Base-by-base conservation (phyloP, 495 filamentous ascomycete species). In the Penicillium herquei region DNA sequence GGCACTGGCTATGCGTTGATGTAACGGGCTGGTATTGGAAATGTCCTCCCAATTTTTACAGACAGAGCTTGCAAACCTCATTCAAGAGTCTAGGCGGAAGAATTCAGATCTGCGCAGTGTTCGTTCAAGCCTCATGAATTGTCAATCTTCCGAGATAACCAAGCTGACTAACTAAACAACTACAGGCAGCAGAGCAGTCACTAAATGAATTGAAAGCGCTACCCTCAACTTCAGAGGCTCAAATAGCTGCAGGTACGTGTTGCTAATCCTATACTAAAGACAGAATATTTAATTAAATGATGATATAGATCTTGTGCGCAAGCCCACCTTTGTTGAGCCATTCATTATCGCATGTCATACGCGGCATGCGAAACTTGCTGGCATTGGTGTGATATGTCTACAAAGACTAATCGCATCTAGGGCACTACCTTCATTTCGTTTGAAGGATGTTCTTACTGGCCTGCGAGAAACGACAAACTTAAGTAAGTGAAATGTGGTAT, bases 41-140 rank as follows among this genome's bases (percentile, higher is more conserved):
- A 98, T 98, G 94, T 96, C 91, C 65, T 85, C 92, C 53, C 91
- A 95, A 78, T 84, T 98, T 54, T 82, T 98, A 58, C 87, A 87
- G 60, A 84, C 87, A 46, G 94, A 98, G 80, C 86, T 98, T 61
- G 81, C 87, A 62, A 96, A 89, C 72, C 83, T 98, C 62, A 88
- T 97, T 50, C 92, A 96, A 67, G 94, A 98, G 70, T 92, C 91
- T 63, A 96, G 95, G 71, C 84, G 92, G 57, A 98, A 95, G 73
- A 86, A 96, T 70, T 80, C 84, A 50, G 94, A 98, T 58, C 72
- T 98, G 39, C 83, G 90, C 78, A 87, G 87, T 81, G 91, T 92
- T 66, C 55, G 81, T 66, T 57, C 16, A 57, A 34, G 31, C 21
- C 11, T 26, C 12, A 52, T 21, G 21, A 45, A 26, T 26, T 26